These are phyloP conservation scores for Vanilla planifolia DNA, from an alignment of 106 monocot genomes.

Conservation along the genomic window DNA sequence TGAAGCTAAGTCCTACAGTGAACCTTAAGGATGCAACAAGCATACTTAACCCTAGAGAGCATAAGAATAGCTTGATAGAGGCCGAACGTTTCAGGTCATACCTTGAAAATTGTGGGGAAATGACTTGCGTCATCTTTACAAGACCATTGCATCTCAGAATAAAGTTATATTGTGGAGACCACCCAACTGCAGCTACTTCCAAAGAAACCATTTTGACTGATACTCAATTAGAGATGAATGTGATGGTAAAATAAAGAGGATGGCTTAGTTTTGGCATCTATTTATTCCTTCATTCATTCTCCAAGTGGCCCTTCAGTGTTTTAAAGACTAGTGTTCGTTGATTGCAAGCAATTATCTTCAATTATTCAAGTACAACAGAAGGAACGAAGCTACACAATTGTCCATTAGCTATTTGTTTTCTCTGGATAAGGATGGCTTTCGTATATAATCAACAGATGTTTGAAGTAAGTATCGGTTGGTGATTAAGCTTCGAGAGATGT, in stretches of 20 bases:
- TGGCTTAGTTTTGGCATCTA: background rate
- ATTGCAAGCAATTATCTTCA: too few relatives aligned
- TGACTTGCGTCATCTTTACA: conserved; percentile 32
- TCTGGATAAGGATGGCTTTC: too few relatives aligned
- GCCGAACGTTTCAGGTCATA: conserved; percentile 32
- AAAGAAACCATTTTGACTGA: conserved; percentile 56
- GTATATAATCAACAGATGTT: too few relatives aligned
- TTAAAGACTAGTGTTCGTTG: too few relatives aligned
- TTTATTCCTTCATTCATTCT: background rate
- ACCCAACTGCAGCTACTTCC: conserved; percentile 31
- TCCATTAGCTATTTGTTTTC: too few relatives aligned
- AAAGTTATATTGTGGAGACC: conserved; percentile 57
- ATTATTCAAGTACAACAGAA: too few relatives aligned
- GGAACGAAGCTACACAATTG: too few relatives aligned
- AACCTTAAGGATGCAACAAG: conserved; percentile 4
- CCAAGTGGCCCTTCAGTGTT: too few relatives aligned
- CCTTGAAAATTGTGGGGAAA: conserved; percentile 28
- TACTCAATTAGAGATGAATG: conserved; percentile 37
- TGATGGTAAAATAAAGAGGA: conserved; percentile 27
- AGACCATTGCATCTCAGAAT: conserved; percentile 62
- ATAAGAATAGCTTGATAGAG: conserved; percentile 6
- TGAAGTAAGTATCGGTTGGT: too few relatives aligned
- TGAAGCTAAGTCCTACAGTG: conserved; percentile 29
- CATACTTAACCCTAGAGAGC: conserved; percentile 16
- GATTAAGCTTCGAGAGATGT: too few relatives aligned